Conservation (phyloP, 805 yeast genomes). For the Starmerella riodocensis region DNA sequence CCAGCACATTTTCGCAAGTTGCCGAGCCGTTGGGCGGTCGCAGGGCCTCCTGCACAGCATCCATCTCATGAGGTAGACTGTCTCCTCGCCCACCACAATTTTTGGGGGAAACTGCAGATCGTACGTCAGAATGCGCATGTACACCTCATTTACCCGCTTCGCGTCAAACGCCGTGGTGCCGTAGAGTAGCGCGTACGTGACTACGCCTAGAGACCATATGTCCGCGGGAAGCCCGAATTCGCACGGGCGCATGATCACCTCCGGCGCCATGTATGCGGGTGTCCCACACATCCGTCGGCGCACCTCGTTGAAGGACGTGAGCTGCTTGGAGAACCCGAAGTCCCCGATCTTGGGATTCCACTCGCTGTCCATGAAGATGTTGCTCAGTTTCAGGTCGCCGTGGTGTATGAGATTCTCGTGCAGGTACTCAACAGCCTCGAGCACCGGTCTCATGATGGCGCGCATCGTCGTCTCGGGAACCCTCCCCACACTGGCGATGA, state of each 20-base stretch:
- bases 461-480: slow-evolving; percentile 87
- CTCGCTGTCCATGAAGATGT: slow-evolving; percentile 79
- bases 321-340: slow-evolving; percentile 85
- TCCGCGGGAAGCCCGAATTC: slow-evolving; percentile 94
- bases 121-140: slow-evolving; percentile 69
- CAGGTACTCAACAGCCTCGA: slow-evolving; percentile 83
- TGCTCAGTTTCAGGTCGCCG: slow-evolving; percentile 87
- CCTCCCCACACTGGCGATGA: slow-evolving; percentile 63
- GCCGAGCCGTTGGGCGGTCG: slow-evolving; percentile 43
- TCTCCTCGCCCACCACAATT: slow-evolving; percentile 48
- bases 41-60: slow-evolving; percentile 62
- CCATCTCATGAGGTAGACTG: slow-evolving; percentile 45
- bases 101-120: slow-evolving; percentile 69
- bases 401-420: slow-evolving; percentile 85
- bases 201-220: slow-evolving; percentile 95
- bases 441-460: slow-evolving; percentile 70
- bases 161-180: slow-evolving; percentile 97
- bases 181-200: slow-evolving; percentile 75
- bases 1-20: neutral
- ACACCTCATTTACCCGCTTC: slow-evolving; percentile 75
- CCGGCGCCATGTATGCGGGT: slow-evolving; percentile 97
- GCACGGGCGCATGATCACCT: slow-evolving; percentile 48
- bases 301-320: slow-evolving; percentile 55
- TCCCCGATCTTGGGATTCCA: slow-evolving; percentile 93
- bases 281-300: slow-evolving; percentile 93